These are phyloP conservation scores for Arxiozyma slooffiae DNA, from an alignment of 1,139 yeast species.

Conservation along the genomic window DNA sequence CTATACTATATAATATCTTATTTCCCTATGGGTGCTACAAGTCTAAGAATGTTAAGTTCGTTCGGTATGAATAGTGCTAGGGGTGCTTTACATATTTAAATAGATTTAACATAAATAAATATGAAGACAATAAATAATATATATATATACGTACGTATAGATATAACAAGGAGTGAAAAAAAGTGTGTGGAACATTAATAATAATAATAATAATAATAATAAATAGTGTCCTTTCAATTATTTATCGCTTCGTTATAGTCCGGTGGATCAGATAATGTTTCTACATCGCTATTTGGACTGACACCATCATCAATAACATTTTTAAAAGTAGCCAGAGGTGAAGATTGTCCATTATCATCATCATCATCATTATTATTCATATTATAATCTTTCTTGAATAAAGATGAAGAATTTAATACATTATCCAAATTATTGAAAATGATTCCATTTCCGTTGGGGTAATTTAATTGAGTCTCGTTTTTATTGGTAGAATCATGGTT, in stretches of 20 bases:
- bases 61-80: conserved; percentile 64
- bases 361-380: neutral
- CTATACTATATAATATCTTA: conserved; percentile 82
- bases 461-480: neutral
- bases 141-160: neutral
- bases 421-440: conserved; percentile 7
- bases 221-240: neutral
- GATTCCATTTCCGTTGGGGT: neutral
- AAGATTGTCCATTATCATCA: neutral
- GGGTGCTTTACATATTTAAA: conserved; percentile 28
- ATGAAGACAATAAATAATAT: neutral
- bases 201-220: neutral
- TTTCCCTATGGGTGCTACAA: conserved; percentile 91
- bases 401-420: conserved; percentile 3
- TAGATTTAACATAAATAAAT: neutral
- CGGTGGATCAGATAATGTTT: conserved; percentile 8
- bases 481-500: neutral
- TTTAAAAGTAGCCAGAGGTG: neutral
- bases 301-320: neutral
- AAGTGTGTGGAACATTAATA: neutral
- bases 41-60: conserved; percentile 72
- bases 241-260: conserved; percentile 8
- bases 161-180: neutral
- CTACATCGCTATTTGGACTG: neutral
- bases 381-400: conserved; percentile 8